Percentiles rank a stretch among this genome's conserved stretches.
Evolutionary conservation across 495 filamentous ascomycete genomes (phyloP).

Genomic region (Penicillium waksmanii): DNA sequence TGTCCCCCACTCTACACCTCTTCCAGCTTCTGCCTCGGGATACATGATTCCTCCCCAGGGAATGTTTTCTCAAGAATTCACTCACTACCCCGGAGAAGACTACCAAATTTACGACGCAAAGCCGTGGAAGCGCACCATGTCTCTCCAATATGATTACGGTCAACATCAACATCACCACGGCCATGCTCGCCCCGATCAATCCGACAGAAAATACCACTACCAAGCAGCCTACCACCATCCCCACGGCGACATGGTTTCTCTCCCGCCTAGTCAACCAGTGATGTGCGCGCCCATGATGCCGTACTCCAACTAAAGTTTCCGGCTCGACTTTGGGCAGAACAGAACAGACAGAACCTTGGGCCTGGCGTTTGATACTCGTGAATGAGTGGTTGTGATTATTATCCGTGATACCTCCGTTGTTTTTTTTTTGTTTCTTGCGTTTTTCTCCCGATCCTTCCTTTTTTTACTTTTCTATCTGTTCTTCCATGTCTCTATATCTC

Average conservation of each 20-base stretch:
- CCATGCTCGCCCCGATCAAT: slow-evolving; percentile 21
- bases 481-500: slow-evolving; percentile 8
- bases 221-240: slow-evolving; percentile 17
- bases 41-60: slow-evolving; percentile 30
- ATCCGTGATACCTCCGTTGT: slow-evolving; percentile 21
- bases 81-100: slow-evolving; percentile 23
- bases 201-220: slow-evolving; percentile 28
- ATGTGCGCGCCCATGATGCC: slow-evolving; percentile 40
- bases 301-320: slow-evolving; percentile 30
- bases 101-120: slow-evolving; percentile 34
- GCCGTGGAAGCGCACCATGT: slow-evolving; percentile 40
- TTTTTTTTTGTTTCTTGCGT: slow-evolving; percentile 7
- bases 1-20: slow-evolving; percentile 34
- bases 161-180: slow-evolving; percentile 37
- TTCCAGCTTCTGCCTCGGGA: slow-evolving; percentile 27
- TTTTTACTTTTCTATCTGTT: slow-evolving; percentile 5
- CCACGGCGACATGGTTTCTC: slow-evolving; percentile 25
- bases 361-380: slow-evolving; percentile 30
- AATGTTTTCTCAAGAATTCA: slow-evolving; percentile 26
- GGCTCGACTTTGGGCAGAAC: not conserved
- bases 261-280: slow-evolving; percentile 28
- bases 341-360: not conserved
- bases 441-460: slow-evolving; percentile 4
- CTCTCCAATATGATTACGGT: slow-evolving; percentile 36
- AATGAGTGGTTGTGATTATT: slow-evolving; percentile 6